These are phyloP conservation scores for Pleurotus pulmonarius DNA, from an alignment of 768 basidiomycete genomes.

Conservation along the genomic window DNA sequence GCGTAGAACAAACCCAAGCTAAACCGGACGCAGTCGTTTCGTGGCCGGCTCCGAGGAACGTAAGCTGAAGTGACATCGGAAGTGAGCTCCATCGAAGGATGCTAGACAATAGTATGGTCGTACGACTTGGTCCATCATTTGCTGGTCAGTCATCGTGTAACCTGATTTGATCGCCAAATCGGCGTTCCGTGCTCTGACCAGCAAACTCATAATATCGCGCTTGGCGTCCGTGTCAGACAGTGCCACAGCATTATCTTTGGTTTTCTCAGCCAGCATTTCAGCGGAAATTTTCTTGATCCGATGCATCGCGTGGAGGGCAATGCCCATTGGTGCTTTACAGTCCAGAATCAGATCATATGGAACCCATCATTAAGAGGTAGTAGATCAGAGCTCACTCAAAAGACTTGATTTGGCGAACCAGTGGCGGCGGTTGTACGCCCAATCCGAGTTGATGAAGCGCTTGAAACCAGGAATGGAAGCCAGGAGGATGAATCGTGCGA, in stretches of 20 bases:
- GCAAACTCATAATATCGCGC: constrained; percentile 50
- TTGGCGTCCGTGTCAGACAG: constrained; percentile 36
- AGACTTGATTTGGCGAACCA: constrained; percentile 22
- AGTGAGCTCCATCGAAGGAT: too few relatives aligned
- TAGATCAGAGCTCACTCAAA: constrained; percentile 13
- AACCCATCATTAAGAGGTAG: neutral
- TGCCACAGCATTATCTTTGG: constrained; percentile 27
- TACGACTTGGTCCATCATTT: constrained; percentile 52
- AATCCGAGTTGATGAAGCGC: constrained; percentile 27
- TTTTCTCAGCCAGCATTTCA: constrained; percentile 37
- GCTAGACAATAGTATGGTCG: constrained; percentile 9
- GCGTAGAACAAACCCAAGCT: constrained; percentile 35
- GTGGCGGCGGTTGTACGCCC: constrained; percentile 30
- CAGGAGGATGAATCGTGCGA: constrained; percentile 30
- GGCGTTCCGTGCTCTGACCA: constrained; percentile 39
- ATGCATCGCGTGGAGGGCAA: constrained; percentile 35
- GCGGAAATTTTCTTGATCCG: constrained; percentile 36
- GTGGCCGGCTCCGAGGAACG: constrained; percentile 45
- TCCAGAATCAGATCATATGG: neutral
- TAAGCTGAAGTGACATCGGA: constrained; percentile 26
- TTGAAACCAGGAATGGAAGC: constrained; percentile 34
- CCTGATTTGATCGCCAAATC: constrained; percentile 27
- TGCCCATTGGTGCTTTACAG: constrained; percentile 11
- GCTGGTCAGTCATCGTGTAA: constrained; percentile 41
- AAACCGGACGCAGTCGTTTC: constrained; percentile 45